Conservation (phyloP, 2,329 filamentous ascomycete genomes). For the Lasiodiplodia sp. region DNA sequence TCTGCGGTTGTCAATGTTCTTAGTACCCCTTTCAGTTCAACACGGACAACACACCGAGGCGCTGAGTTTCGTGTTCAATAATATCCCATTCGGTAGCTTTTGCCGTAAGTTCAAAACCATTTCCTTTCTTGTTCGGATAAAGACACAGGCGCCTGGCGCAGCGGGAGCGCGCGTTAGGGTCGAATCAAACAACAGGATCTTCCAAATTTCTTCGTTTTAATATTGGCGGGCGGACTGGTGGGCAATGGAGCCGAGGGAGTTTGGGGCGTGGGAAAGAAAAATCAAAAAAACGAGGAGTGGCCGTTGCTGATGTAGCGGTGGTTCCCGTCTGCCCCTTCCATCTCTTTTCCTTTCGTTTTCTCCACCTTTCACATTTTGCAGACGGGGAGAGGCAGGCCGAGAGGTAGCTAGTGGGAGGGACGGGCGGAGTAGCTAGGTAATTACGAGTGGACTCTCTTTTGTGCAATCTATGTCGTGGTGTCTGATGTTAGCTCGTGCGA, state of each 20-base stretch:
- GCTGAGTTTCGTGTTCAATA: conserved; percentile 24
- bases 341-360: conserved; percentile 13
- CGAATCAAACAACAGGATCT: conserved; percentile 2
- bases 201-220: conserved; percentile 14
- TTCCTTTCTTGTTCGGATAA: conserved; percentile 17
- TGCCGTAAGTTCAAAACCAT: conserved; percentile 14
- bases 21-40: conserved; percentile 19
- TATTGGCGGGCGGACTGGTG: conserved; percentile 2
- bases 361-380: conserved; percentile 8
- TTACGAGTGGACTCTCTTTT: conserved; percentile 14
- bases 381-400: not conserved
- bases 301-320: not conserved
- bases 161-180: conserved; percentile 9
- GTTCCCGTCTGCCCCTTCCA: conserved; percentile 1
- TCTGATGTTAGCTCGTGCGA: not conserved
- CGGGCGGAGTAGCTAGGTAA: conserved; percentile 22
- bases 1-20: conserved; percentile 26
- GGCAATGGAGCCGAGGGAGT: conserved; percentile 2
- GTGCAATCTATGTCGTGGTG: not conserved
- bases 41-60: conserved; percentile 15
- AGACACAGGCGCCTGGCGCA: conserved; percentile 15
- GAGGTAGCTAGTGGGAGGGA: conserved; percentile 3
- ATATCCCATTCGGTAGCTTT: conserved; percentile 17
- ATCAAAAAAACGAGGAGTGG: not conserved
- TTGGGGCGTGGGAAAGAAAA: conserved; percentile 3